Base-by-base conservation (phyloP, 352 stramenopile genomes). In the Pythium insidiosum region DNA sequence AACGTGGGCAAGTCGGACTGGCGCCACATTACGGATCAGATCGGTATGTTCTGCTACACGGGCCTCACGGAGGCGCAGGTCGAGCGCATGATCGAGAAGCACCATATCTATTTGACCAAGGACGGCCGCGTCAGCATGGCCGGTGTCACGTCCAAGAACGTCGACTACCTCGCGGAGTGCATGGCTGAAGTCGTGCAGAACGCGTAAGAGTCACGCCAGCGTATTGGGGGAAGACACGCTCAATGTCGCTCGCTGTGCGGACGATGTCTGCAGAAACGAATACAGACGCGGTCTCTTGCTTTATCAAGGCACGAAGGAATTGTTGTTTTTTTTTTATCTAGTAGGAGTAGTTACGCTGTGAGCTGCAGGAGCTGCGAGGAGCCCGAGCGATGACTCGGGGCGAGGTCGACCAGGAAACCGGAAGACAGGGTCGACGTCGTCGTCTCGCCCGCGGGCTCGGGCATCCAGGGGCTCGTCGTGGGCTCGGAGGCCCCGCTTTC, bases 21-120 rank as follows among this genome's bases (percentile, higher is more conserved):
- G 96, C 66, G 90, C 56, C 96, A 99, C 72, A 98, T 99, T 62
- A 98, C 90, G 18, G 94, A 97, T 47, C 96, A 99, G 71, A 98
- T 98, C 58, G 95, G 96, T 51, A 99, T 99, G 96, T 99, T 99
- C 80, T 98, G 94, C 63, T 99, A 94, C 76, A 99, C 94, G 31
- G 96, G 96, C 16, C 73, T 99, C 38, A 94, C 73, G 31, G 85
- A 96, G 56, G 89, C 97, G 18, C 90, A 98, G 64, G 92, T 98
- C 30, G 68, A 85, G 40, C 76, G 75, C 59, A 88, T 99, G 68
- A 97, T 95, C 31, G 76, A 88, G 45, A 81, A 96, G 60, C 95
- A 98, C 66, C 93, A 98, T 66, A 97, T 99, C 63, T 99, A 98
- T 74, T 81, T 99, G 57, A 99, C 96, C 38, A 95, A 94, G 59